Conservation (phyloP, 192 early-diverging fungal species). For the Umbelopsis sp. region DNA sequence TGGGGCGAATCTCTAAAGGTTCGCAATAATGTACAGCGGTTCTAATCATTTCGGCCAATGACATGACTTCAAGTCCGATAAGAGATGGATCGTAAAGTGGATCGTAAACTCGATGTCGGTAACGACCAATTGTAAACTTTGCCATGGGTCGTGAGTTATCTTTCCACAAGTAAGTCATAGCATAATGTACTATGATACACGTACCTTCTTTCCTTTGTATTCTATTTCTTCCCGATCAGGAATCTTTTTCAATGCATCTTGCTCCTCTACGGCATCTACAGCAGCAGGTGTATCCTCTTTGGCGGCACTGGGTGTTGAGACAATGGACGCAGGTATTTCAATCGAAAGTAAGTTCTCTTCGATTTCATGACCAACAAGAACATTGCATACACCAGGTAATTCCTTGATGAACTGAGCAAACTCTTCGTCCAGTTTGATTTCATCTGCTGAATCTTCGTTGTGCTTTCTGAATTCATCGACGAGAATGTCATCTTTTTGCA, state of each 20-base stretch:
- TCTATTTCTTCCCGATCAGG: slow-evolving; percentile 46
- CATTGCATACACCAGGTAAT: slow-evolving; percentile 43
- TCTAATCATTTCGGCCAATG: slow-evolving; percentile 65
- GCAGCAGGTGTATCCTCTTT: slow-evolving; percentile 30
- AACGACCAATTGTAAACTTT: slow-evolving; percentile 63
- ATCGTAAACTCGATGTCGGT: slow-evolving; percentile 62
- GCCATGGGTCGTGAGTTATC: too few relatives aligned
- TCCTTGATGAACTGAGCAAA: slow-evolving; percentile 64
- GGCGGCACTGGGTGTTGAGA: slow-evolving; percentile 6
- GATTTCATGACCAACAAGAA: slow-evolving; percentile 28
- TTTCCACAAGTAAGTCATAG: too few relatives aligned
- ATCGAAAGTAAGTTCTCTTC: not conserved
- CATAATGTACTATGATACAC: too few relatives aligned
- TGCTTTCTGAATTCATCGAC: slow-evolving; percentile 43
- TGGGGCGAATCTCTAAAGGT: slow-evolving; percentile 67
- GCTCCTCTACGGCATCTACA: slow-evolving; percentile 23
- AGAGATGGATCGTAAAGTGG: slow-evolving; percentile 73
- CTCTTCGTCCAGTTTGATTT: slow-evolving; percentile 44
- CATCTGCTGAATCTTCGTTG: slow-evolving; percentile 25
- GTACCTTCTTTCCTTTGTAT: slow-evolving; percentile 61
- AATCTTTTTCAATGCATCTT: slow-evolving; percentile 32
- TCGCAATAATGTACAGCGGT: slow-evolving; percentile 66
- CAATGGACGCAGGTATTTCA: not conserved
- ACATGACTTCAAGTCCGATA: slow-evolving; percentile 39
- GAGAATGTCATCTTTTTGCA: slow-evolving; percentile 55